Percentiles rank a stretch among this genome's conserved stretches.
Evolutionary conservation across 2,329 filamentous ascomycete genomes (phyloP).

Genomic region (Ophiostoma pallidulum): DNA sequence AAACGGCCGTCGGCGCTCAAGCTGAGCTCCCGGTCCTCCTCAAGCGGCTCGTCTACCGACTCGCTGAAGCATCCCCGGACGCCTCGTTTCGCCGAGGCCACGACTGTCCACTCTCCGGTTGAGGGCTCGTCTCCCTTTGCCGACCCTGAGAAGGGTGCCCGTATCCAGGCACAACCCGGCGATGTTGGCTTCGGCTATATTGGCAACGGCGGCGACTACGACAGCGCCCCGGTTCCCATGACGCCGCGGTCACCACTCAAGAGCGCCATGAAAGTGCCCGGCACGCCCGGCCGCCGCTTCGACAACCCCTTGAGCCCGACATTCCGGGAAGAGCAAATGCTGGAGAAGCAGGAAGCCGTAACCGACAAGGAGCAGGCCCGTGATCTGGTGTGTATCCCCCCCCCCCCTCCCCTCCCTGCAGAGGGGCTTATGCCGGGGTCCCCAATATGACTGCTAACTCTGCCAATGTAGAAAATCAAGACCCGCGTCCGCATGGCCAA

Average conservation of each 20-base stretch:
- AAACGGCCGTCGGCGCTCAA: slow-evolving; percentile 49
- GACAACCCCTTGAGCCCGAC: slow-evolving; percentile 81
- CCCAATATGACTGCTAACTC: too few species aligned
- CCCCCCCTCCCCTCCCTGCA: too few species aligned
- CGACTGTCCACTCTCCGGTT: slow-evolving; percentile 66
- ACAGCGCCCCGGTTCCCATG: slow-evolving; percentile 52
- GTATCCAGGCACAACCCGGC: slow-evolving; percentile 60
- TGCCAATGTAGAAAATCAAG: slow-evolving; percentile 67
- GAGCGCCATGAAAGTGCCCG: slow-evolving; percentile 81
- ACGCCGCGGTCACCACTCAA: slow-evolving; percentile 73
- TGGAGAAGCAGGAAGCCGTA: slow-evolving; percentile 73
- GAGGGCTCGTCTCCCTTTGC: slow-evolving; percentile 50
- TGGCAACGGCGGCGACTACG: slow-evolving; percentile 43
- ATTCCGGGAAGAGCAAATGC: slow-evolving; percentile 74
- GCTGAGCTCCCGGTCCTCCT: slow-evolving; percentile 39
- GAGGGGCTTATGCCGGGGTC: too few species aligned
- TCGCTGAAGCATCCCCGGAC: slow-evolving; percentile 61
- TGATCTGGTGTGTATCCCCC: slow-evolving; percentile 70
- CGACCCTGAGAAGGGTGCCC: slow-evolving; percentile 46
- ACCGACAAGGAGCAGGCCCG: slow-evolving; percentile 82
- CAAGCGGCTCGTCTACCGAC: slow-evolving; percentile 42
- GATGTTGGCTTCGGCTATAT: slow-evolving; percentile 94
- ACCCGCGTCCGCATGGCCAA: slow-evolving; percentile 86
- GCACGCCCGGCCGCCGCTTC: slow-evolving; percentile 64
- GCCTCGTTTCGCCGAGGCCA: slow-evolving; percentile 73